A percentile compares a stretch with the other conserved stretches of the same genome.
Evolutionary conservation across 805 yeast species (phyloP).

Genomic region (Millerozyma acaciae): DNA sequence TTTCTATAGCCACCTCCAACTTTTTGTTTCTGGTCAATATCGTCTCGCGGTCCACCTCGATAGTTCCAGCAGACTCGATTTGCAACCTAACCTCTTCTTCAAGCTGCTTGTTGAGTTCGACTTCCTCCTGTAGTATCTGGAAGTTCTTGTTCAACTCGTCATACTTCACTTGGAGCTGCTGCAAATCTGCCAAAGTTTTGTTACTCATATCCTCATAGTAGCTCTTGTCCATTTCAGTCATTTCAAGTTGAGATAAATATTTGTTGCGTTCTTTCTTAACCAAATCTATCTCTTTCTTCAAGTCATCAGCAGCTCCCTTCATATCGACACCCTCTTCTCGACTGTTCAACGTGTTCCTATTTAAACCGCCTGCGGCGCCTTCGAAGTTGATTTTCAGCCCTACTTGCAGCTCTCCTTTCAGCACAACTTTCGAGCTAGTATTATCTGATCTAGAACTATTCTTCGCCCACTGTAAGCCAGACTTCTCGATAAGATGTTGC

Average conservation of each 20-base stretch:
- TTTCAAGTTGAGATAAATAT: constrained; percentile 25
- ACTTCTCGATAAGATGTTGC: constrained; percentile 27
- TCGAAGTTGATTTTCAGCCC: too few relatives aligned
- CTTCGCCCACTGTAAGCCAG: too few relatives aligned
- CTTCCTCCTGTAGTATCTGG: constrained; percentile 31
- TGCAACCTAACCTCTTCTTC: constrained; percentile 26
- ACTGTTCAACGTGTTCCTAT: too few relatives aligned
- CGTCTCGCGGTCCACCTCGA: constrained; percentile 15
- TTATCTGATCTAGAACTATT: too few relatives aligned
- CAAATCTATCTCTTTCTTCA: constrained; percentile 12
- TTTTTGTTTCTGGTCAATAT: constrained; percentile 30
- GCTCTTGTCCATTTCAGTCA: constrained; percentile 42
- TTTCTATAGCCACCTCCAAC: constrained; percentile 40
- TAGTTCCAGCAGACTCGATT: constrained; percentile 10
- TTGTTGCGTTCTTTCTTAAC: constrained; percentile 3
- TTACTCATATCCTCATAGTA: constrained; percentile 32
- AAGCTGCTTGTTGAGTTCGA: constrained; percentile 34
- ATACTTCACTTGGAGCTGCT: constrained; percentile 24
- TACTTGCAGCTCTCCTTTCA: too few relatives aligned
- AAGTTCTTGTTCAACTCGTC: constrained; percentile 27
- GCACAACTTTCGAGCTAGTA: too few relatives aligned
- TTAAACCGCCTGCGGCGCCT: too few relatives aligned
- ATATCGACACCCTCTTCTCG: constrained; percentile 20
- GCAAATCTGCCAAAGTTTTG: constrained; percentile 21
- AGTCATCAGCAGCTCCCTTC: constrained; percentile 12